A percentile compares a stretch with the other conserved stretches of the same genome.
Evolutionary conservation across 441 rosid genomes (phyloP).

Genomic region (Metrosideros polymorpha): DNA sequence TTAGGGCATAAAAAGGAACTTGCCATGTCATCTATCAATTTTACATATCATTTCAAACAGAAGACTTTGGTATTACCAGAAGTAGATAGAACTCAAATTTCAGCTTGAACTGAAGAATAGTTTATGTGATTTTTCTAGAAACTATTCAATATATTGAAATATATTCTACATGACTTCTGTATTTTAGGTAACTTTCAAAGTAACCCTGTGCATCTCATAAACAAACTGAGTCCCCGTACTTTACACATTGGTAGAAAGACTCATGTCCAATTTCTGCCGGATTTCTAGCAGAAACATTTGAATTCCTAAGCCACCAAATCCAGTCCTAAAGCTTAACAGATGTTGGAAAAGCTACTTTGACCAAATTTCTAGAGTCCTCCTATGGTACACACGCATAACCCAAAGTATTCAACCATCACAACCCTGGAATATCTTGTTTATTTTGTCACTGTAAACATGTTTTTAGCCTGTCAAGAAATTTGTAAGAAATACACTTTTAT

Average conservation of each 20-base stretch:
- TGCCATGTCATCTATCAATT: not conserved
- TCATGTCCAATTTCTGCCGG: not conserved
- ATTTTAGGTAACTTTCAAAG: not conserved
- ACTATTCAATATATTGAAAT: not conserved
- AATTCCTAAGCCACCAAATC: not conserved
- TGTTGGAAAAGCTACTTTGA: not conserved
- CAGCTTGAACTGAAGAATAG: not conserved
- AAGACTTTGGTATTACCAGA: not conserved
- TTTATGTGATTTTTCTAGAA: not conserved
- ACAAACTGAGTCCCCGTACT: not conserved
- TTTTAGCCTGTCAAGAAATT: not conserved
- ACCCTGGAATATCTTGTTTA: not conserved
- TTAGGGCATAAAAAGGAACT: not conserved
- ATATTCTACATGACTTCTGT: not conserved
- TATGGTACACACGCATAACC: not conserved
- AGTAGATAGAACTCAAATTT: not conserved
- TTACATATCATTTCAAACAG: not conserved
- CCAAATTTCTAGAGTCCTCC: not conserved
- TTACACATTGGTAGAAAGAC: not conserved
- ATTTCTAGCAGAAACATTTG: not conserved
- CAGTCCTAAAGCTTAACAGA: not conserved
- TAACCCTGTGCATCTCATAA: not conserved
- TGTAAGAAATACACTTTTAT: not conserved
- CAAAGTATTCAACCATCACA: not conserved
- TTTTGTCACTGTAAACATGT: not conserved